Base-by-base conservation (phyloP, 345 rosid species). In the Syzygium oleosum region DNA sequence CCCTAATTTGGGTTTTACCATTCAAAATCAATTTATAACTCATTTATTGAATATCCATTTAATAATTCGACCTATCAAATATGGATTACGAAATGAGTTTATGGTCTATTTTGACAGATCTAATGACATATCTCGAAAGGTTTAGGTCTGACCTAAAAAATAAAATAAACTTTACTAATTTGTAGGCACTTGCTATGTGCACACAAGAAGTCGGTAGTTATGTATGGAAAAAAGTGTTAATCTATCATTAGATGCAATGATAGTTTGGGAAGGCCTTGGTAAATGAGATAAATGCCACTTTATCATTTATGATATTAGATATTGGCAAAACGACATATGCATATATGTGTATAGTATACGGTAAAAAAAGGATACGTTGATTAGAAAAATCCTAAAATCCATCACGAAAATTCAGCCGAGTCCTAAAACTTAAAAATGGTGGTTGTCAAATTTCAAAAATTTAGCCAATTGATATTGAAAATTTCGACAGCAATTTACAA, bases 321-420 rank as follows among this genome's bases (percentile, higher is more conserved):
- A 21, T 7, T 3, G 0, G 13, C 7, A 9, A 34, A 34, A 9
- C 7, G 1, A 19, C 25, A 2, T 22, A 3, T 10, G 11, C 25
- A 12, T 17, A 0, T 2, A 10, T 19, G 14, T 5, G 25, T 38
- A 3, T 38, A 10, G 6, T 73, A 7, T 21, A 73, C 12, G 14
- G 1, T 19, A 34, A 73, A 34, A 34, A 10, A 21, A 73, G 2
- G 4, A 68, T 8, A 34, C 11, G 2, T 17, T 19, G 13, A 1
- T 9, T 19, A 4, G 25, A 21, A 73, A 34, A 73, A 34, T 34
- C 27, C 0, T 19, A 11, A 73, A 22, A 73, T 34, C 13, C 27
- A 0, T 38, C 4, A 0, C 5, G 27, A 34, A 73, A 73, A 73
- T 4, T 5, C 6, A 19, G 6, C 2, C 0, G 15, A 73, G 21